Evolutionary conservation across 2,329 filamentous ascomycete genomes (phyloP).

Genomic region (Lecanicillium sp.): DNA sequence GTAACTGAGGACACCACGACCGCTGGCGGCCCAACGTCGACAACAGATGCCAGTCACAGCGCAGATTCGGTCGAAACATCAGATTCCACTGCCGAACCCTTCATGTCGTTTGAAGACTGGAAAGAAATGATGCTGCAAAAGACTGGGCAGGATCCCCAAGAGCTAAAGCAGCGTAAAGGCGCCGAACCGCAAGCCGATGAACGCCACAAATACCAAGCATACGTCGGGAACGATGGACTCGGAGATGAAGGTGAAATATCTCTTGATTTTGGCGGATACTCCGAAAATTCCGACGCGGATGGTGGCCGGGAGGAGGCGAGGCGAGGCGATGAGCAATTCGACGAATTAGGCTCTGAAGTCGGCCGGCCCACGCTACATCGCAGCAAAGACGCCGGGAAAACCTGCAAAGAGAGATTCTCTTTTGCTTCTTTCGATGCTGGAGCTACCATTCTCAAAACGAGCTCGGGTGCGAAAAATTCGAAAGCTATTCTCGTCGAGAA

Average conservation of each 20-base stretch:
- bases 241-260: slow-evolving; percentile 85
- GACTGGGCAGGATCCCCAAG: slow-evolving; percentile 65
- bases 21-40: background rate
- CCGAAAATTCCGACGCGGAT: slow-evolving; percentile 16
- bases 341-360: slow-evolving; percentile 28
- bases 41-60: background rate
- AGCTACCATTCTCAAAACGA: slow-evolving; percentile 87
- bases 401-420: slow-evolving; percentile 95
- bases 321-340: slow-evolving; percentile 33
- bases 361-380: slow-evolving; percentile 52
- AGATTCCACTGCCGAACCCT: slow-evolving; percentile 41
- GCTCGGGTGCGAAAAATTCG: slow-evolving; percentile 76
- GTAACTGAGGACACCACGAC: background rate
- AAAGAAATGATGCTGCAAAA: slow-evolving; percentile 88
- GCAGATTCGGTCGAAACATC: background rate
- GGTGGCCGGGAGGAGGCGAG: background rate
- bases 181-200: slow-evolving; percentile 41
- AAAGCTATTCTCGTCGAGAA: slow-evolving; percentile 90
- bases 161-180: slow-evolving; percentile 58
- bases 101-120: slow-evolving; percentile 98
- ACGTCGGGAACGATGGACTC: slow-evolving; percentile 68
- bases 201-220: slow-evolving; percentile 46
- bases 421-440: slow-evolving; percentile 97
- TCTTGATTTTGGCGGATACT: slow-evolving; percentile 39
- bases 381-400: slow-evolving; percentile 91